These are phyloP conservation scores for Solanum ahanhuiri DNA, from an alignment of 257 asterid genomes.

Conservation along the genomic window DNA sequence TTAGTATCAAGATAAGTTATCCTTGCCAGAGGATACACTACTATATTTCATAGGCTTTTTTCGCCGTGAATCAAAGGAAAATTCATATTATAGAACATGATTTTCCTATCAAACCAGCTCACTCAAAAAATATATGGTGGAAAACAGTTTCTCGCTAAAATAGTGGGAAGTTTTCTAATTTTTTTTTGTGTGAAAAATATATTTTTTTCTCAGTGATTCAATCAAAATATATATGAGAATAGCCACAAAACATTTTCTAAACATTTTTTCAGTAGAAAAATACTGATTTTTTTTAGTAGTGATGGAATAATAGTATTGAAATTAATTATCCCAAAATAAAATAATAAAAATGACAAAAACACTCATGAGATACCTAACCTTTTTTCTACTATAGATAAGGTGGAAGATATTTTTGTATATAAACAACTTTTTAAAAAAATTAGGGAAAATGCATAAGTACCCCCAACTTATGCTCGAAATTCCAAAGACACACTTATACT, in stretches of 20 bases:
- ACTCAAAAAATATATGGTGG: no score
- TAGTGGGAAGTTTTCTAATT: not conserved
- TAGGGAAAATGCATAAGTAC: no score
- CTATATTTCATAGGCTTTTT: accelerated
- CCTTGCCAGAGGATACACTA: not conserved
- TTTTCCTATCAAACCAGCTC: not conserved
- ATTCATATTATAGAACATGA: no score
- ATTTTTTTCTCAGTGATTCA: no score
- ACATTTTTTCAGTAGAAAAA: no score
- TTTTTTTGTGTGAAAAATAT: not conserved
- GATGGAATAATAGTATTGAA: not conserved
- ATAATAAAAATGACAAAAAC: not conserved
- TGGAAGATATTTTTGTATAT: no score
- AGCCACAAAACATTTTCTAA: not conserved
- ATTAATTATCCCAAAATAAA: not conserved
- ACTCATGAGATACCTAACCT: not conserved
- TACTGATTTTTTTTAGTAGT: no score
- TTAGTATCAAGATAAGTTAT: not conserved
- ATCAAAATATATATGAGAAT: not conserved
- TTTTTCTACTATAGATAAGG: not conserved
- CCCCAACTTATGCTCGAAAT: no score
- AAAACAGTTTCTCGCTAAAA: no score
- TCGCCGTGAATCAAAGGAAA: accelerated
- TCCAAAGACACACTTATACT: no score
- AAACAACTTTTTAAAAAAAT: no score